These are phyloP conservation scores for Aphanomyces cochlioides DNA, from an alignment of 352 stramenopile genomes.

Conservation along the genomic window DNA sequence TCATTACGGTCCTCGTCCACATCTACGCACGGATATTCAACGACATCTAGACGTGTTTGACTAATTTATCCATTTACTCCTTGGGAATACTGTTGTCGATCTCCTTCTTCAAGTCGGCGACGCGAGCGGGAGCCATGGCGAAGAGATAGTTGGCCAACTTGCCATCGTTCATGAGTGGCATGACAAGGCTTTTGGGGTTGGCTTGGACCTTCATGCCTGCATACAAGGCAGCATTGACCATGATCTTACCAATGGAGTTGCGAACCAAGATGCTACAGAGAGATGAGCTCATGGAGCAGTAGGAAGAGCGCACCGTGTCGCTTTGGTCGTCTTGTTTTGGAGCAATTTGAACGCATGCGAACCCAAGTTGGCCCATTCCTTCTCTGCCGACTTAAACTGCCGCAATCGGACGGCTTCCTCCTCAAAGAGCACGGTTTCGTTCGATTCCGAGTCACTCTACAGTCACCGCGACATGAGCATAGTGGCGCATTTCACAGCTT, in stretches of 20 bases:
- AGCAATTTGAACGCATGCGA: constrained; percentile 77
- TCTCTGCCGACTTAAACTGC: constrained; percentile 84
- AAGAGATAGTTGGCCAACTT: constrained; percentile 65
- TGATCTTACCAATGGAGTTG: constrained; percentile 85
- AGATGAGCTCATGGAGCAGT: neutral
- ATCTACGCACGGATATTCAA: neutral
- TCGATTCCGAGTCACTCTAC: constrained; percentile 48
- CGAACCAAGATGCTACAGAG: constrained; percentile 60
- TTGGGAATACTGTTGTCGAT: constrained; percentile 42
- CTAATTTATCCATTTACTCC: constrained; percentile 6
- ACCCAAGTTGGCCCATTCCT: constrained; percentile 83
- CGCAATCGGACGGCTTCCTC: constrained; percentile 54
- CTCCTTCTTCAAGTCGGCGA: constrained; percentile 57
- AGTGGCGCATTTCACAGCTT: constrained; percentile 15
- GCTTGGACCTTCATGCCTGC: constrained; percentile 62
- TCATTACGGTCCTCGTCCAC: constrained; percentile 3
- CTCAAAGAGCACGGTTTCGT: constrained; percentile 75
- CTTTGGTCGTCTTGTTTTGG: constrained; percentile 68
- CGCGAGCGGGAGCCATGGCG: constrained; percentile 63
- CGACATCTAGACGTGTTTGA: neutral
- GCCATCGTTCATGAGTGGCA: constrained; percentile 61
- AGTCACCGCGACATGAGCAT: neutral
- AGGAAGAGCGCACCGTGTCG: constrained; percentile 40
- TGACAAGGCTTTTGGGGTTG: constrained; percentile 60
- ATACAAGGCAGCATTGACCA: constrained; percentile 78